Evolutionary conservation across 192 early-diverging fungal species (phyloP), one percentile per base, ranked within the genome.

Genomic region (Coemansia sp.): DNA sequence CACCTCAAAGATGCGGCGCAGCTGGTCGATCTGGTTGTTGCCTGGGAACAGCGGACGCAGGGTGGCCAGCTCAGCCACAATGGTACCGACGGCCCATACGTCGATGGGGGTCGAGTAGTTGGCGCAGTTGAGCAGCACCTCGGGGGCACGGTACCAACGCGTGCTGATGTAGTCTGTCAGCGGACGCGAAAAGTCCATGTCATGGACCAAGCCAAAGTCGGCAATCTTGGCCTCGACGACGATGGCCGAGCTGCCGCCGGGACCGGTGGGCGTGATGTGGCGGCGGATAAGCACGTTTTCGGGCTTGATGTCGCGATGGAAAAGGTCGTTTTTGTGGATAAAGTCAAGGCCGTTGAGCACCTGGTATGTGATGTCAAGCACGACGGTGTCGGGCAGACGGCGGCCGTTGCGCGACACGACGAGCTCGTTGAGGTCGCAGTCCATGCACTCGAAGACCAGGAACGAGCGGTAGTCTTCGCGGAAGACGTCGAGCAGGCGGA

Each of bases 131-230:
- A 99, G 80, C 27, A 98, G 70, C 11, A 99, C 86, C 75, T 99
- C 96, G 41, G 96, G 96, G 6, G 96, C 93, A 11, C 96, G 84
- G 69, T 97, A 97, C 96, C 96, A 99, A 65, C 96, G 82, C 9
- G 96, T 99, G 80, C 90, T 92, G 51, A 99, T 94, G 76, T 99
- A 99, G 62, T 94, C 92, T 23, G 96, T 98, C 59, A 94, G 93
- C 34, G 96, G 95, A 1, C 91, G 89, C 39, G 85, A 82, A 69
- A 84, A 89, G 57, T 93, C 86, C 59, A 93, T 86, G 61, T 97
- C 93, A 43, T 92, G 80, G 39, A 95, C 93, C 19, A 99, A 78
- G 9, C 96, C 95, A 83, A 99, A 94, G 73, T 99, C 96, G 15
- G 92, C 95, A 57, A 99, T 88, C 79, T 98, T 99, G 38, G 90